These are phyloP conservation scores for Russula compacta DNA, from an alignment of 768 basidiomycete genomes.

Conservation along the genomic window DNA sequence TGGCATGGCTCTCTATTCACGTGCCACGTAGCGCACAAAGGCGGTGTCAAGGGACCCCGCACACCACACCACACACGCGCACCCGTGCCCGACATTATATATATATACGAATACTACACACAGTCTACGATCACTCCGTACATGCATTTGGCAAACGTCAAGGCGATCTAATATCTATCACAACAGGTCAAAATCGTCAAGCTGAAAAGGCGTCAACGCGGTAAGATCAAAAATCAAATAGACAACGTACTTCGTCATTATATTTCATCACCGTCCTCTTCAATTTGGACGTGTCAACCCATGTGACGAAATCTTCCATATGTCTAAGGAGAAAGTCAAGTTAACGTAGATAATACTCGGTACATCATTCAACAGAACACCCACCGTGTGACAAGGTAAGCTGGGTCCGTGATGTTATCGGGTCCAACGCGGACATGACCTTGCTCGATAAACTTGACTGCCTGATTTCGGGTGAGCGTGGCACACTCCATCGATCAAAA, in stretches of 20 bases:
- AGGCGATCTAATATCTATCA: slow-evolving; percentile 24
- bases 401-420: slow-evolving; percentile 92
- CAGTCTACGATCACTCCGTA: not conserved
- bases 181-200: slow-evolving; percentile 90
- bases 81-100: too few relatives aligned
- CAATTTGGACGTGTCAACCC: slow-evolving; percentile 96
- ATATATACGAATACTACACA: not conserved
- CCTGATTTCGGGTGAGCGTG: slow-evolving; percentile 39
- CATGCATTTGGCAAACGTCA: not conserved
- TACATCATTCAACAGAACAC: slow-evolving; percentile 18
- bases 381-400: slow-evolving; percentile 85
- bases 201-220: slow-evolving; percentile 37
- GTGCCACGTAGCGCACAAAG: not conserved
- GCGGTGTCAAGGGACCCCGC: not conserved
- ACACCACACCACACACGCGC: not conserved
- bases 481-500: slow-evolving; percentile 1
- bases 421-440: slow-evolving; percentile 97
- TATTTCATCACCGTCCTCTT: slow-evolving; percentile 93
- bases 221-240: not conserved
- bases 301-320: slow-evolving; percentile 99
- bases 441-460: slow-evolving; percentile 95
- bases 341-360: not conserved
- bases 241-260: slow-evolving; percentile 75
- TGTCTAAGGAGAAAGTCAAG: slow-evolving; percentile 40
- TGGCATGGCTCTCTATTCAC: not conserved